These are phyloP conservation scores for Aureobasidium sp. DNA, from an alignment of 2,329 filamentous ascomycete genomes.

Conservation along the genomic window DNA sequence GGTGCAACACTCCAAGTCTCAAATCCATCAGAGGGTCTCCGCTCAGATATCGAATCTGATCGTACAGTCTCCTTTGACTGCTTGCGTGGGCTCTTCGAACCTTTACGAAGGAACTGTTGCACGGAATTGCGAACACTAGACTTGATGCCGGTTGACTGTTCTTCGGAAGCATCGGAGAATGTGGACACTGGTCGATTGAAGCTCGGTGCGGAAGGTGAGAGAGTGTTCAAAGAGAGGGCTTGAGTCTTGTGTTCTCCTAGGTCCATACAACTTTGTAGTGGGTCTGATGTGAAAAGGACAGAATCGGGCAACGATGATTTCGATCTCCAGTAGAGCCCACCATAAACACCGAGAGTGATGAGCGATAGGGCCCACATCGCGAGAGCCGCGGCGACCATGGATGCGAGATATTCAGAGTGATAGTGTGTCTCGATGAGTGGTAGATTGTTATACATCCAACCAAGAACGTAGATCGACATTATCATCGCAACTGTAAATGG, in stretches of 20 bases:
- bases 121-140: slow-evolving; percentile 23
- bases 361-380: slow-evolving; percentile 22
- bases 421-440: background rate
- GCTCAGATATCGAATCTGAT: slow-evolving; percentile 27
- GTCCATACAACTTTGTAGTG: background rate
- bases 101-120: slow-evolving; percentile 30
- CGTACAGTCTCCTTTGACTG: background rate
- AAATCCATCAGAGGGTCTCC: slow-evolving; percentile 50
- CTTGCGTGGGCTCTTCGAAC: background rate
- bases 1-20: slow-evolving; percentile 63
- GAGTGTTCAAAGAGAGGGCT: background rate
- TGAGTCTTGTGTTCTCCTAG: background rate
- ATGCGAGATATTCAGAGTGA: background rate
- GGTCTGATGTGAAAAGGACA: background rate
- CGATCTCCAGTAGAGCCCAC: slow-evolving; percentile 20
- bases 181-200: slow-evolving; percentile 18
- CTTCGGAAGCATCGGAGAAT: slow-evolving; percentile 14
- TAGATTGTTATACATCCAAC: slow-evolving; percentile 15
- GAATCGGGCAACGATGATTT: slow-evolving; percentile 7
- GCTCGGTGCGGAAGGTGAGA: slow-evolving; percentile 10
- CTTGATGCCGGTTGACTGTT: slow-evolving; percentile 16
- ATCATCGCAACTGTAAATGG: slow-evolving; percentile 17
- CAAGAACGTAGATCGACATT: slow-evolving; percentile 19
- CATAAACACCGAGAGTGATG: slow-evolving; percentile 21
- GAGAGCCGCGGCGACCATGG: slow-evolving; percentile 21